Evolutionary conservation across 192 early-diverging fungal genomes (phyloP).

Genomic region (Gamsiella multidivaricata): DNA sequence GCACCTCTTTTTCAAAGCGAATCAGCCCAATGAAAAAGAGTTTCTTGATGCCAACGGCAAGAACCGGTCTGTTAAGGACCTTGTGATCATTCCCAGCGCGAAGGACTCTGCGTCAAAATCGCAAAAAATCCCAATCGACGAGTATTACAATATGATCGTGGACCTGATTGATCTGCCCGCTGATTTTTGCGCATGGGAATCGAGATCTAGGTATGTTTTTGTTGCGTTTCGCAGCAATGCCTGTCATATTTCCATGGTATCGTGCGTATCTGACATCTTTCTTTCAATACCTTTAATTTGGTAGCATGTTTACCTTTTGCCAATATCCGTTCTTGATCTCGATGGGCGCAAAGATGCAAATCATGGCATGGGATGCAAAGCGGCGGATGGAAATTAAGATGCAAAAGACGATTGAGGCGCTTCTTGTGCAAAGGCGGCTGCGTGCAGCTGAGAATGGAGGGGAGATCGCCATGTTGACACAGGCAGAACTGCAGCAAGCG

Average conservation of each 20-base stretch:
- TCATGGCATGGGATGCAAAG: constrained; percentile 81
- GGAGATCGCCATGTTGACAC: constrained; percentile 26
- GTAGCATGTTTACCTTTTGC: constrained; percentile 81
- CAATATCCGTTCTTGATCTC: constrained; percentile 86
- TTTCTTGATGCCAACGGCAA: constrained; percentile 18
- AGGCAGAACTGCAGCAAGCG: constrained; percentile 46
- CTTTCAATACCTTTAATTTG: not conserved
- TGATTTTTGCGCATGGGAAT: constrained; percentile 83
- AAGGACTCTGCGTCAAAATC: constrained; percentile 77
- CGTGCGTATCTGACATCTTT: not conserved
- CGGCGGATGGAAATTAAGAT: constrained; percentile 81
- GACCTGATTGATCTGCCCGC: constrained; percentile 77
- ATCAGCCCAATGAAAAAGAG: constrained; percentile 44
- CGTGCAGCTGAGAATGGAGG: constrained; percentile 25
- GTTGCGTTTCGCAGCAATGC: too few species aligned
- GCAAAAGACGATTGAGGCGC: constrained; percentile 50
- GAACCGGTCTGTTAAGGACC: constrained; percentile 13
- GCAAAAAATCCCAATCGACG: constrained; percentile 72
- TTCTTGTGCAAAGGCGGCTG: constrained; percentile 27
- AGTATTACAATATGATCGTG: constrained; percentile 88
- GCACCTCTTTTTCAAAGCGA: constrained; percentile 75
- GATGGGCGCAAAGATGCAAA: constrained; percentile 79
- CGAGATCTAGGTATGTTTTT: constrained; percentile 57
- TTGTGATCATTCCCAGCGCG: constrained; percentile 24
- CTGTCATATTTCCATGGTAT: too few species aligned